These are phyloP conservation scores for Aspergillus vadensis DNA, from an alignment of 2,329 filamentous ascomycete species.

Conservation along the genomic window DNA sequence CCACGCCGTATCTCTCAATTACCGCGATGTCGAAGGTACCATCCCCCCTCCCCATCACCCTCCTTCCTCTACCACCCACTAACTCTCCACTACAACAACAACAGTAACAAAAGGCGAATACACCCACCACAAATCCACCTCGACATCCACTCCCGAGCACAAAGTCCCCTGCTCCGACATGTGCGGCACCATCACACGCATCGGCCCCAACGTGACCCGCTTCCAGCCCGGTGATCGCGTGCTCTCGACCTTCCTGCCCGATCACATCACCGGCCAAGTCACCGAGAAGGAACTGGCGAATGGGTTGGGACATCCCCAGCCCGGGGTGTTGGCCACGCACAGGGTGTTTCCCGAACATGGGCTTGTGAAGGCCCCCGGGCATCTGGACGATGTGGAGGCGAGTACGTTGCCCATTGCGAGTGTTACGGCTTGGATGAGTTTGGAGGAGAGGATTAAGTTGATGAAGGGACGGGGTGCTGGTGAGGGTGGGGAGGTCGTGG, in stretches of 20 bases:
- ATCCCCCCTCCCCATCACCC: background rate
- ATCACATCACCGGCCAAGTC: slow-evolving; percentile 62
- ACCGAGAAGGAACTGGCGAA: slow-evolving; percentile 56
- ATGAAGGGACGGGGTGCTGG: slow-evolving; percentile 2
- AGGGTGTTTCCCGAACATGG: slow-evolving; percentile 44
- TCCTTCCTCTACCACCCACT: background rate
- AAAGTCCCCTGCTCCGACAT: slow-evolving; percentile 71
- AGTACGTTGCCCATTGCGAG: slow-evolving; percentile 48
- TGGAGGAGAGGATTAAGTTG: slow-evolving; percentile 39
- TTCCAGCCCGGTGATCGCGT: slow-evolving; percentile 66
- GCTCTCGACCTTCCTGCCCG: slow-evolving; percentile 61
- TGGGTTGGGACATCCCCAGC: slow-evolving; percentile 63
- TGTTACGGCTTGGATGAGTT: slow-evolving; percentile 55
- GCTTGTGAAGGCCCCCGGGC: slow-evolving; percentile 44
- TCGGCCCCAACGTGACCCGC: slow-evolving; percentile 50
- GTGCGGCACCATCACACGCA: slow-evolving; percentile 61
- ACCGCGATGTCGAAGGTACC: slow-evolving; percentile 51
- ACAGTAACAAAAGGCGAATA: slow-evolving; percentile 55
- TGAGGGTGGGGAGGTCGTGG: slow-evolving; percentile 47
- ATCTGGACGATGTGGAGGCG: slow-evolving; percentile 43
- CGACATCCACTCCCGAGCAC: slow-evolving; percentile 32
- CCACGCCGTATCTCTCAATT: slow-evolving; percentile 56
- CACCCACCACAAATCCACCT: slow-evolving; percentile 63
- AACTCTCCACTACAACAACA: background rate
- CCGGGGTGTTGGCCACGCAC: slow-evolving; percentile 48